Percentiles rank a stretch among this genome's conserved stretches.
phyloP scores from a whole-genome alignment of 345 rosid genomes.

The Camelina hispida region DNA sequence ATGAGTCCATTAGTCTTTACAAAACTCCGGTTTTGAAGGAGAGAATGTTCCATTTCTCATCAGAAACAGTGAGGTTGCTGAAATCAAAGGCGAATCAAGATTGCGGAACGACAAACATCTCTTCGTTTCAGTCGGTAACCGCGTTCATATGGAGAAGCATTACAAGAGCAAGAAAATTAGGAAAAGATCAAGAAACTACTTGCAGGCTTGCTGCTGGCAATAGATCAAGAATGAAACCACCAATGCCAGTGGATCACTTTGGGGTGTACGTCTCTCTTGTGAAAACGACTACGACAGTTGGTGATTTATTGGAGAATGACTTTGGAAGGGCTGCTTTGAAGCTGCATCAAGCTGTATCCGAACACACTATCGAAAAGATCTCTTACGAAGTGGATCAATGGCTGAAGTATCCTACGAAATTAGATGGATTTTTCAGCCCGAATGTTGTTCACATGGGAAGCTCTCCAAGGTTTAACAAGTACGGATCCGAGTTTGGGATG shows the following conservation, averaged over 20 bases:
- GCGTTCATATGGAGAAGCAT: slow-evolving; percentile 66
- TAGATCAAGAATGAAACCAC: slow-evolving; percentile 63
- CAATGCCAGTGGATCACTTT: slow-evolving; percentile 53
- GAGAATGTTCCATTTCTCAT: slow-evolving; percentile 69
- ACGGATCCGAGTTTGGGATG: slow-evolving; percentile 73
- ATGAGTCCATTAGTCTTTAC: slow-evolving; percentile 41
- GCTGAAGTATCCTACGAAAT: slow-evolving; percentile 45
- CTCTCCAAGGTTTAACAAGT: slow-evolving; percentile 79
- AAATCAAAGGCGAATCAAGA: slow-evolving; percentile 68
- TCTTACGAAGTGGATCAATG: slow-evolving; percentile 38
- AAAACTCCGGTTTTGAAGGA: slow-evolving; percentile 53
- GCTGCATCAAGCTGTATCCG: slow-evolving; percentile 56
- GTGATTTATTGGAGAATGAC: slow-evolving; percentile 51
- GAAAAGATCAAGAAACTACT: slow-evolving; percentile 45
- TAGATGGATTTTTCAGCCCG: slow-evolving; percentile 38
- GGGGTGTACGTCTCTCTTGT: slow-evolving; percentile 56
- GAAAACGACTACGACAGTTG: slow-evolving; percentile 39
- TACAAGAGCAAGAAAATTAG: slow-evolving; percentile 53
- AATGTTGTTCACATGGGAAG: slow-evolving; percentile 67
- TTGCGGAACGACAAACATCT: slow-evolving; percentile 52
- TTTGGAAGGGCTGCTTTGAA: slow-evolving; percentile 73
- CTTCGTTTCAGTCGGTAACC: slow-evolving; percentile 67
- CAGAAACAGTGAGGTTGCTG: slow-evolving; percentile 52
- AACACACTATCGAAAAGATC: slow-evolving; percentile 47
- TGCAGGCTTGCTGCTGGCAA: slow-evolving; percentile 55